These are phyloP conservation scores for Moniliophthora roreri DNA, from an alignment of 1,284 basidiomycete genomes.

Conservation along the genomic window DNA sequence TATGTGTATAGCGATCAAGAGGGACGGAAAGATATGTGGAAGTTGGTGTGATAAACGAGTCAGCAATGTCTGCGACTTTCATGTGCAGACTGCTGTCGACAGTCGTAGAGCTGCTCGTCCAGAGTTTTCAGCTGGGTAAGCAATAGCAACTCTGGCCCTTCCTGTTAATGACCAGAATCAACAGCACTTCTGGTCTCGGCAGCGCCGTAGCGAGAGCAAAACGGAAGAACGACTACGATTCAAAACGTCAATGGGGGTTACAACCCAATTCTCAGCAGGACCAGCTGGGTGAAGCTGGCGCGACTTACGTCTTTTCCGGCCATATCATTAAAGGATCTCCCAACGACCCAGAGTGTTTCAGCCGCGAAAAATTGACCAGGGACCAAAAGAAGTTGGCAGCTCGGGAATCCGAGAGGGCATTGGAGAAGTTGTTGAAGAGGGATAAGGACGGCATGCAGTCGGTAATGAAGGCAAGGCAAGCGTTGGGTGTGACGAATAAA, in stretches of 20 bases:
- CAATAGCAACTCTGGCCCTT: constrained; percentile 12
- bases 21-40: constrained; percentile 80
- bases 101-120: constrained; percentile 68
- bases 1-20: constrained; percentile 74
- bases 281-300: constrained; percentile 34
- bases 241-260: constrained; percentile 68
- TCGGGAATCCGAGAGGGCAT: constrained; percentile 56
- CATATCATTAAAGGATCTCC: constrained; percentile 53
- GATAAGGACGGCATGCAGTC: constrained; percentile 64
- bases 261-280: constrained; percentile 43
- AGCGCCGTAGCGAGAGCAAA: constrained; percentile 39
- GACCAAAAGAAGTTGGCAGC: constrained; percentile 61
- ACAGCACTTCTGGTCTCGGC: constrained; percentile 71
- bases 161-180: constrained; percentile 3
- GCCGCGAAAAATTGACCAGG: constrained; percentile 72
- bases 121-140: constrained; percentile 82
- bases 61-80: constrained; percentile 87
- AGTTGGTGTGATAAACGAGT: constrained; percentile 87
- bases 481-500: constrained; percentile 26
- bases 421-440: constrained; percentile 59
- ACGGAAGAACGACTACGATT: constrained; percentile 62
- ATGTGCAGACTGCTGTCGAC: constrained; percentile 82
- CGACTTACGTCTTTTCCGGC: constrained; percentile 84
- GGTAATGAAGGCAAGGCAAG: constrained; percentile 56
- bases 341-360: constrained; percentile 63